Percentiles rank a stretch among this genome's conserved stretches.
Evolutionary conservation across 1,139 yeast genomes (phyloP).

Genomic region (Debaryomyces coudertii): DNA sequence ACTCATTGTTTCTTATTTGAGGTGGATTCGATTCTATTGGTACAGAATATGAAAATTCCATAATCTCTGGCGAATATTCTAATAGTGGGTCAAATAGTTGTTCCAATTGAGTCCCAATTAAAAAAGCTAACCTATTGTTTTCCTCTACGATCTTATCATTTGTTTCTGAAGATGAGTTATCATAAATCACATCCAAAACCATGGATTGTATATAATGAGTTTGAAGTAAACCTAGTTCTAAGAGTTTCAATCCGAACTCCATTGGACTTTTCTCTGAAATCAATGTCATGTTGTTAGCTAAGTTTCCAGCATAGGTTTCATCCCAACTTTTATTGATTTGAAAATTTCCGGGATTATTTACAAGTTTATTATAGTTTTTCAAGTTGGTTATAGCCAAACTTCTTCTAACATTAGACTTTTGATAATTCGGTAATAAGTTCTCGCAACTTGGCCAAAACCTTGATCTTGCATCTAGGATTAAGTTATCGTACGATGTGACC

Average conservation of each 20-base stretch:
- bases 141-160: slow-evolving; percentile 38
- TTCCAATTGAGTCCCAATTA: slow-evolving; percentile 83
- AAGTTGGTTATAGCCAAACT: slow-evolving; percentile 77
- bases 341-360: slow-evolving; percentile 32
- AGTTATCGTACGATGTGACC: slow-evolving; percentile 57
- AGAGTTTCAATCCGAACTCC: slow-evolving; percentile 56
- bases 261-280: slow-evolving; percentile 54
- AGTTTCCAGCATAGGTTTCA: slow-evolving; percentile 77
- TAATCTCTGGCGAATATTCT: slow-evolving; percentile 89
- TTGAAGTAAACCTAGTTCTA: slow-evolving; percentile 61
- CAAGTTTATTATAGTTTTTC: slow-evolving; percentile 64
- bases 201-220: slow-evolving; percentile 56
- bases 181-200: slow-evolving; percentile 75
- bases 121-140: slow-evolving; percentile 72
- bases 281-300: slow-evolving; percentile 64
- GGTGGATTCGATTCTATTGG: slow-evolving; percentile 33
- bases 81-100: slow-evolving; percentile 86
- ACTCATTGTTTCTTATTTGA: slow-evolving; percentile 18
- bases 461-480: slow-evolving; percentile 64
- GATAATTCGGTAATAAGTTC: slow-evolving; percentile 56
- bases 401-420: slow-evolving; percentile 63
- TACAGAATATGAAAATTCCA: slow-evolving; percentile 66
- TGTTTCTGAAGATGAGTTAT: slow-evolving; percentile 41
- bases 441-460: slow-evolving; percentile 80
- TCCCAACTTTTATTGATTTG: slow-evolving; percentile 48